phyloP scores from a whole-genome alignment of 805 yeast genomes.

The Candida boidinii region DNA sequence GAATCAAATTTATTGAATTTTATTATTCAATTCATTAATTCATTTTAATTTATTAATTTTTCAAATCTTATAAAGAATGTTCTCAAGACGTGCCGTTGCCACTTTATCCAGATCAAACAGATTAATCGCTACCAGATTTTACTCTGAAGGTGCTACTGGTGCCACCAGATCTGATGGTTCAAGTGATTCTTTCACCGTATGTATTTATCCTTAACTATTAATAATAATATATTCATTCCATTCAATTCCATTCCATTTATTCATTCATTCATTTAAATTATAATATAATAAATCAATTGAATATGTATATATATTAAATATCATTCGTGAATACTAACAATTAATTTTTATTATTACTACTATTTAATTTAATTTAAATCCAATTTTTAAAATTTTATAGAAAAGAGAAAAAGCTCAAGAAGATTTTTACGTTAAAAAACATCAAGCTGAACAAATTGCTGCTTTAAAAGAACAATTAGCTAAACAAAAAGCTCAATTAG shows the following conservation, averaged over 20 bases:
- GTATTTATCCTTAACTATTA: conserved; percentile 7
- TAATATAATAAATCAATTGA: background rate
- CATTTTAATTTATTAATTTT: background rate
- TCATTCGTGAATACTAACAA: too few species aligned
- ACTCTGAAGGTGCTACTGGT: conserved; percentile 56
- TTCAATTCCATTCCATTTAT: background rate
- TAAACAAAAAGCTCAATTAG: conserved; percentile 58
- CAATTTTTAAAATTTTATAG: conserved; percentile 15
- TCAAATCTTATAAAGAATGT: conserved; percentile 14
- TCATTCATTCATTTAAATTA: background rate
- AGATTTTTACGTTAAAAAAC: conserved; percentile 76
- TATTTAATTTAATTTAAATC: background rate
- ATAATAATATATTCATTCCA: background rate
- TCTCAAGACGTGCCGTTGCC: conserved; percentile 31
- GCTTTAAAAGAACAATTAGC: conserved; percentile 68
- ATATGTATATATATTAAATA: too few species aligned
- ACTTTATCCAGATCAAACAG: conserved; percentile 22
- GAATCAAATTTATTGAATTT: too few species aligned
- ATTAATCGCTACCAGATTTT: conserved; percentile 24
- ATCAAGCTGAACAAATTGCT: conserved; percentile 81
- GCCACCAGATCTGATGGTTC: conserved; percentile 45
- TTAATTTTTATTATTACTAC: too few species aligned
- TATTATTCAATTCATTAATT: too few species aligned
- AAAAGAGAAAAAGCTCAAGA: conserved; percentile 93
- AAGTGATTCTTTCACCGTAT: conserved; percentile 52